Conservation (phyloP, 441 rosid species). For the Euphorbia celastroides region DNA sequence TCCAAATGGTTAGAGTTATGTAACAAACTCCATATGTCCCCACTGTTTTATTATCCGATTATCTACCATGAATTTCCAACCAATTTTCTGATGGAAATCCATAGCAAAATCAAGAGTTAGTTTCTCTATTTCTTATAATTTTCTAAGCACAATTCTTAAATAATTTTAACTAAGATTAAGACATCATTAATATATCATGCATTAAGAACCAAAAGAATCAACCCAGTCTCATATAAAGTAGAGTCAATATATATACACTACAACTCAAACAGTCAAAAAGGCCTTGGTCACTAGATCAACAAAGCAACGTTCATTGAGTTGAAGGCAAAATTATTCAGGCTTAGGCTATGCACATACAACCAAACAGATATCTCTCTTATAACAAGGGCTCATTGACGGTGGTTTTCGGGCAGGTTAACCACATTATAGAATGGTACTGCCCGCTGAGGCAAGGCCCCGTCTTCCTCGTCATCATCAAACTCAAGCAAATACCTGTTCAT, state of each 20-base stretch:
- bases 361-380: neutral
- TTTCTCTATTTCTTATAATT: too few relatives aligned
- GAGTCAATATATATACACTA: neutral
- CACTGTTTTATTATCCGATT: too few relatives aligned
- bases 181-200: too few relatives aligned
- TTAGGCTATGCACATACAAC: too few relatives aligned
- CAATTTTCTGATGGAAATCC: too few relatives aligned
- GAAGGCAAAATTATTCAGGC: neutral
- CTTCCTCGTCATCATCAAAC: conserved; percentile 93
- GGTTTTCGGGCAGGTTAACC: conserved; percentile 74
- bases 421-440: conserved; percentile 75
- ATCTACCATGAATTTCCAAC: too few relatives aligned
- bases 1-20: too few relatives aligned
- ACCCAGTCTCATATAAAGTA: neutral
- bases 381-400: conserved; percentile 49
- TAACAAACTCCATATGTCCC: too few relatives aligned
- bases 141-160: too few relatives aligned
- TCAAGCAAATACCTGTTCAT: conserved; percentile 69
- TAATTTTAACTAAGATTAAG: too few relatives aligned
- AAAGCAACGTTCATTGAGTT: too few relatives aligned
- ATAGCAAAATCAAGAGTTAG: too few relatives aligned
- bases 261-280: neutral
- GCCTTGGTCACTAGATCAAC: neutral
- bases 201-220: neutral
- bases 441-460: conserved; percentile 82